Percentiles rank a stretch among this genome's conserved stretches.
These are phyloP conservation scores for Vitellaria paradoxa DNA, from an alignment of 179 eudicot genomes.

Conservation along the genomic window DNA sequence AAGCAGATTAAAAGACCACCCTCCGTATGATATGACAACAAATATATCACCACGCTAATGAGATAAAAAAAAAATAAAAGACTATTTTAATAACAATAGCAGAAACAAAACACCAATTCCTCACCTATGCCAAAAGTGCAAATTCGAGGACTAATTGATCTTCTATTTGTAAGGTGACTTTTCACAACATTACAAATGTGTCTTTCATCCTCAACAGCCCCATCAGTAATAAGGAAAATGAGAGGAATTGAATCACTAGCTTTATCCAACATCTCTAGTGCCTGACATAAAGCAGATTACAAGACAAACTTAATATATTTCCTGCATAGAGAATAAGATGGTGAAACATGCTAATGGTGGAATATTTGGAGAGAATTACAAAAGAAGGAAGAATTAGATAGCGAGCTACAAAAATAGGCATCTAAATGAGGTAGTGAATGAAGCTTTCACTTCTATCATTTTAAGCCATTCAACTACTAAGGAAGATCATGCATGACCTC, in stretches of 20 bases:
- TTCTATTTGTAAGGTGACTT: conserved; percentile 35
- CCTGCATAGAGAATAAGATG: background rate
- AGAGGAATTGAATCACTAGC: conserved; percentile 49
- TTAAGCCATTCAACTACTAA: conserved; percentile 3
- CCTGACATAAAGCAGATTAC: conserved; percentile 38
- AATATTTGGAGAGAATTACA: background rate
- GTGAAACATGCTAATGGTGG: background rate
- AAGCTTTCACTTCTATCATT: background rate
- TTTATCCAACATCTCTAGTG: conserved; percentile 66
- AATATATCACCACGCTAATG: background rate
- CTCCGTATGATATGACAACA: background rate
- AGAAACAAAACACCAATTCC: background rate
- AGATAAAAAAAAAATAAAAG: background rate
- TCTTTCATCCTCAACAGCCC: conserved; percentile 87
- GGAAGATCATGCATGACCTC: background rate
- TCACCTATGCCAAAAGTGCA: conserved; percentile 81
- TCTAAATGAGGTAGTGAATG: background rate
- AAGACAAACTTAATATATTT: background rate
- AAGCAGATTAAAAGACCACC: background rate
- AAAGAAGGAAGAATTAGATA: background rate
- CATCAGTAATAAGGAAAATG: conserved; percentile 82
- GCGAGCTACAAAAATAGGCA: background rate
- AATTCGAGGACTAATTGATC: conserved; percentile 58
- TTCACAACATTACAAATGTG: conserved; percentile 57
- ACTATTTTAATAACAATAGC: background rate